A percentile compares a stretch with the other conserved stretches of the same genome.
These are phyloP conservation scores for Aurinia saxatilis DNA, from an alignment of 345 rosid species.

Conservation along the genomic window DNA sequence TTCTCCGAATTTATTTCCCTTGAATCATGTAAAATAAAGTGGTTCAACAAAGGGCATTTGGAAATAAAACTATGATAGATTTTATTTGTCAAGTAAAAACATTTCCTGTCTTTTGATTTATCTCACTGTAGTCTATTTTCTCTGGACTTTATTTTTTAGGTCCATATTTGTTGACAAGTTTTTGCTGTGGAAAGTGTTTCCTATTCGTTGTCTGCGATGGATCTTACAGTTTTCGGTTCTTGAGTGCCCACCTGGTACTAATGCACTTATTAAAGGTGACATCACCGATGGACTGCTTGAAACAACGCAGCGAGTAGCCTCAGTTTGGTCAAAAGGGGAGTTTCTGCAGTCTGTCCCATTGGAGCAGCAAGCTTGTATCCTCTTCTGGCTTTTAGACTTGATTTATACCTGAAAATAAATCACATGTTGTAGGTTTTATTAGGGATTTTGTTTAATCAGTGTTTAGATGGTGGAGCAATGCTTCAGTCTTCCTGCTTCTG, in stretches of 20 bases:
- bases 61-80: neutral
- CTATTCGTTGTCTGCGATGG: conserved; percentile 82
- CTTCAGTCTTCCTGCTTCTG: neutral
- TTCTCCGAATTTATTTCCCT: neutral
- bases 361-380: conserved; percentile 99
- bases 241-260: conserved; percentile 52
- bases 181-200: conserved; percentile 92
- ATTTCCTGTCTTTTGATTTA: neutral
- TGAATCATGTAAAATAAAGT: neutral
- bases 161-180: conserved; percentile 77
- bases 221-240: conserved; percentile 81
- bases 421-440: neutral
- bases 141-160: conserved; percentile 39
- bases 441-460: neutral
- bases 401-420: neutral
- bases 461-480: neutral
- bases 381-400: conserved; percentile 23
- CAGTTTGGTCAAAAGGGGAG: conserved; percentile 75
- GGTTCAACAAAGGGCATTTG: neutral
- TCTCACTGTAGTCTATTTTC: conserved; percentile 3
- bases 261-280: conserved; percentile 37
- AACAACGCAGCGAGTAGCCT: conserved; percentile 48
- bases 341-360: conserved; percentile 62
- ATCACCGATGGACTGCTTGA: conserved; percentile 39
- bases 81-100: neutral